Conservation (phyloP, 495 filamentous ascomycete species). For the Penicillium flavigenum region DNA sequence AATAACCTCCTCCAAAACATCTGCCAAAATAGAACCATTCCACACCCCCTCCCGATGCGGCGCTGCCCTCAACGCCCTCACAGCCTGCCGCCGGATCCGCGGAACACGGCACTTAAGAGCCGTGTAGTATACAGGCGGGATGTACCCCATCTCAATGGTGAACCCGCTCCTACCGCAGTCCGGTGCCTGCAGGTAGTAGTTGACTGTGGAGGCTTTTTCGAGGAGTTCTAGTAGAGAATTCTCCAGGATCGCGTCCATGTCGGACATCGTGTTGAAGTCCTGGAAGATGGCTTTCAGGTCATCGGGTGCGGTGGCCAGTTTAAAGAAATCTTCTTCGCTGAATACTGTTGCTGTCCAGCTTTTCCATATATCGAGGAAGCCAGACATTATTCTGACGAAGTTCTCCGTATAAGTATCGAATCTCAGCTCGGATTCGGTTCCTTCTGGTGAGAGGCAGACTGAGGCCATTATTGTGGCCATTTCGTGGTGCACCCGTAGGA, state of each 20-base stretch:
- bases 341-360: constrained; percentile 8
- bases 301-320: background rate
- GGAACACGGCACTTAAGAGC: constrained; percentile 58
- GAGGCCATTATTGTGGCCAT: constrained; percentile 50
- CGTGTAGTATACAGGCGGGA: constrained; percentile 52
- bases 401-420: constrained; percentile 42
- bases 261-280: background rate
- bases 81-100: constrained; percentile 42
- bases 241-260: constrained; percentile 4
- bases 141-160: constrained; percentile 49
- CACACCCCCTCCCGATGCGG: constrained; percentile 57
- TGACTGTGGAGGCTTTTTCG: background rate
- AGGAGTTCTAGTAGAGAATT: constrained; percentile 9
- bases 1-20: constrained; percentile 20
- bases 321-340: background rate
- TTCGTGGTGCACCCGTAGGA: constrained; percentile 46
- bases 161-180: constrained; percentile 28
- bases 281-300: background rate
- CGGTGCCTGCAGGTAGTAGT: background rate
- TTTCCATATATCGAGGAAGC: constrained; percentile 33
- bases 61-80: constrained; percentile 35
- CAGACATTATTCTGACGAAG: constrained; percentile 39
- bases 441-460: constrained; percentile 32
- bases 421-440: constrained; percentile 31
- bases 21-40: constrained; percentile 26